A percentile compares a stretch with the other conserved stretches of the same genome.
Evolutionary conservation across 2,329 filamentous ascomycete species (phyloP).

Genomic region (Clonostachys rhizophaga): DNA sequence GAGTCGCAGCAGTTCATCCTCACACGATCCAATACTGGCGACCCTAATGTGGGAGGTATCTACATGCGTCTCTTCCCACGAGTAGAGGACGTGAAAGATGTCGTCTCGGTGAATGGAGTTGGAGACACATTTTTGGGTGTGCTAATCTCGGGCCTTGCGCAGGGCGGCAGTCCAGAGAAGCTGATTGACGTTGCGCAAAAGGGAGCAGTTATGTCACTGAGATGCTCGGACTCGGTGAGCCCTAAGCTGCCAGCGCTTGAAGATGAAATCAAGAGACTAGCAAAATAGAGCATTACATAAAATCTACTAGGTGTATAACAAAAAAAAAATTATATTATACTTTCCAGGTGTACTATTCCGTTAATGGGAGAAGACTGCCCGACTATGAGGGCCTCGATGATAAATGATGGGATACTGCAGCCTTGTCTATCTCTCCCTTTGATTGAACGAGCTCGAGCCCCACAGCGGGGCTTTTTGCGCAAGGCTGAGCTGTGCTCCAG

Average conservation of each 20-base stretch:
- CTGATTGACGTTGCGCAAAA: conserved; percentile 77
- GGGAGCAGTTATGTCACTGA: conserved; percentile 75
- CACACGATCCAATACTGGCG: conserved; percentile 50
- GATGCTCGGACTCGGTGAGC: conserved; percentile 69
- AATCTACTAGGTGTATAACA: conserved; percentile 1
- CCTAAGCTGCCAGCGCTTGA: conserved; percentile 43
- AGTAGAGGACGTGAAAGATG: conserved; percentile 60
- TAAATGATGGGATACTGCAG: conserved; percentile 11
- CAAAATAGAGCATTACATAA: not conserved
- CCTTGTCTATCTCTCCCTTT: conserved; percentile 5
- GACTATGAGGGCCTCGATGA: not conserved
- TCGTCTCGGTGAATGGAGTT: conserved; percentile 89
- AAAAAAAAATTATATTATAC: conserved; percentile 2
- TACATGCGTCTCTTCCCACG: conserved; percentile 75
- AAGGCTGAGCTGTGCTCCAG: conserved; percentile 15
- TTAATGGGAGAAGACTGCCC: not conserved
- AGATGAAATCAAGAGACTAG: conserved; percentile 18
- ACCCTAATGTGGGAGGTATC: conserved; percentile 62
- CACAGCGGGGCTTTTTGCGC: conserved; percentile 6
- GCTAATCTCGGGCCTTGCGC: conserved; percentile 71
- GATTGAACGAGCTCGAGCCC: conserved; percentile 1
- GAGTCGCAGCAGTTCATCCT: conserved; percentile 68
- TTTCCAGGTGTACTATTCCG: not conserved
- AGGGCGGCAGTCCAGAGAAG: conserved; percentile 49
- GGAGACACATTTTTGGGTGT: conserved; percentile 92